Percentiles rank a stretch among this genome's conserved stretches.
These are phyloP conservation scores for Vicia villosa DNA, from an alignment of 306 rosid genomes.

Conservation along the genomic window DNA sequence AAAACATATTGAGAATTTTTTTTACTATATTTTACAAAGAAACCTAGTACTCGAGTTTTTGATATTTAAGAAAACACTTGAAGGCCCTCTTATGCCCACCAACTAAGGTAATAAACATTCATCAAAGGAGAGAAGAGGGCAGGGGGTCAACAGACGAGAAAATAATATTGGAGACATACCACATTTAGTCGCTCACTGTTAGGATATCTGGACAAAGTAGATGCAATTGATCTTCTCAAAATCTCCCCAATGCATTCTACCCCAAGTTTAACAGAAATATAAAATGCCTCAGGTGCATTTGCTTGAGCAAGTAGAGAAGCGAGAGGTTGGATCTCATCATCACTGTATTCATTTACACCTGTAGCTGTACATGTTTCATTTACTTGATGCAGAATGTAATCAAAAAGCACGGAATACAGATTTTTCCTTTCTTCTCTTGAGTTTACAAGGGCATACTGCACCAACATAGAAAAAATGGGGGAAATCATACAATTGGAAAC, in stretches of 20 bases:
- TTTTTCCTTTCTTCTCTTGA: constrained; percentile 89
- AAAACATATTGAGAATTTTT: constrained; percentile 1
- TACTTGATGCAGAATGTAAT: constrained; percentile 85
- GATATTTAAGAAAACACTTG: constrained; percentile 17
- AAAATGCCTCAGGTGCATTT: constrained; percentile 91
- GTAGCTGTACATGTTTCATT: constrained; percentile 69
- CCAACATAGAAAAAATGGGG: constrained; percentile 20
- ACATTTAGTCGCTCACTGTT: constrained; percentile 76
- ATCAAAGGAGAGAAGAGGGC: neutral
- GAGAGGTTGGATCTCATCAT: constrained; percentile 95
- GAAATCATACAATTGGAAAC: constrained; percentile 26
- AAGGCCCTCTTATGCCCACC: constrained; percentile 1
- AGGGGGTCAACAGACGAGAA: constrained; percentile 2
- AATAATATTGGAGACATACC: constrained; percentile 54
- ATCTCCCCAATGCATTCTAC: constrained; percentile 95
- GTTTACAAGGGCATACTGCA: constrained; percentile 92
- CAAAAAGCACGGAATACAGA: constrained; percentile 88
- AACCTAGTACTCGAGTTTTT: constrained; percentile 16
- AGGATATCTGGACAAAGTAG: constrained; percentile 73
- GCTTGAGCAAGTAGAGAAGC: constrained; percentile 79
- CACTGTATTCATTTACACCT: constrained; percentile 73
- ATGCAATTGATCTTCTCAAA: constrained; percentile 80
- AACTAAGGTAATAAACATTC: constrained; percentile 18
- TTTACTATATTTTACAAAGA: constrained; percentile 3
- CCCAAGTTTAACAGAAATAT: constrained; percentile 92